A percentile compares a stretch with the other conserved stretches of the same genome.
These are phyloP conservation scores for Rhodotorula kratochvilovae DNA, from an alignment of 768 basidiomycete species.

Conservation along the genomic window DNA sequence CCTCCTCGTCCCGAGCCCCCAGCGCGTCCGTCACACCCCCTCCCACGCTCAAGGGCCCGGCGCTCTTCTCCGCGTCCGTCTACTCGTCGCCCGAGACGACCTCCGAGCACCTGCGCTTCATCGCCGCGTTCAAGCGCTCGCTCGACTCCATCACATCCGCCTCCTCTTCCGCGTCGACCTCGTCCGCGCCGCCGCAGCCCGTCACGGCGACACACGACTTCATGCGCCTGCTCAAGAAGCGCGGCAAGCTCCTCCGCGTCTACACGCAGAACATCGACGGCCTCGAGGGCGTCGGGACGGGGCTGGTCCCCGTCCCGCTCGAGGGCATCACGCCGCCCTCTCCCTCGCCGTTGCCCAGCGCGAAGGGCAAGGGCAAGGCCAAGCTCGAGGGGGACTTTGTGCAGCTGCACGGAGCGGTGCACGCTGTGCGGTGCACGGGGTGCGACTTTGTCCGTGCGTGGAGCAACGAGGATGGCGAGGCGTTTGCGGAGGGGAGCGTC, in stretches of 20 bases:
- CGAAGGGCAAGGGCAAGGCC: conserved; percentile 48
- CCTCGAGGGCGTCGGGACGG: conserved; percentile 67
- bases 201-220: conserved; percentile 86
- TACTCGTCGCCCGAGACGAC: conserved; percentile 82
- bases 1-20: conserved; percentile 47
- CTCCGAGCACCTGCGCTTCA: conserved; percentile 88
- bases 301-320: conserved; percentile 52
- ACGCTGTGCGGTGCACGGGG: conserved; percentile 77
- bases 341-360: conserved; percentile 5
- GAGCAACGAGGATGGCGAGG: conserved; percentile 57
- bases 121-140: conserved; percentile 78
- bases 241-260: conserved; percentile 76
- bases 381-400: conserved; percentile 73
- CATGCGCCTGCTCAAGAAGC: conserved; percentile 73
- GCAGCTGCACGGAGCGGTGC: conserved; percentile 90
- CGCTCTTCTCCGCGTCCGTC: conserved; percentile 87
- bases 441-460: conserved; percentile 78
- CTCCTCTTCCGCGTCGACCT: not conserved
- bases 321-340: conserved; percentile 11
- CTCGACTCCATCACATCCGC: conserved; percentile 48
- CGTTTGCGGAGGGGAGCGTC: conserved; percentile 66
- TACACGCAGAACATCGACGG: conserved; percentile 99
- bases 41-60: conserved; percentile 68
- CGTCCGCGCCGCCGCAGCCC: conserved; percentile 46
- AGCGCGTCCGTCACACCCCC: not conserved